Percentiles rank a stretch among this genome's conserved stretches.
phyloP scores from a whole-genome alignment of 75 land plant genomes.

The Picea glauca region DNA sequence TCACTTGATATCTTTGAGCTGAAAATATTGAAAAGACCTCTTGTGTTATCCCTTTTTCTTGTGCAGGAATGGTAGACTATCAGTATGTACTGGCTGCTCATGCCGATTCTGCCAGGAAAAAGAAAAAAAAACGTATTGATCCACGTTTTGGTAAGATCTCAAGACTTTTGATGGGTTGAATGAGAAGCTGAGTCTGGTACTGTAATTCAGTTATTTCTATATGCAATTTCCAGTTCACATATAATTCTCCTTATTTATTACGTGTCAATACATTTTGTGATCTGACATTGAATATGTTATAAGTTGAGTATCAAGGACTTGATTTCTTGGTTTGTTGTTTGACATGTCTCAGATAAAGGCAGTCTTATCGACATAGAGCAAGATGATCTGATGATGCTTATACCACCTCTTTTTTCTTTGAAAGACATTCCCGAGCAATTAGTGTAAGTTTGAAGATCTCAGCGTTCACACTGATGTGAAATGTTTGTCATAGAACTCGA shows the following conservation, averaged over 20 bases:
- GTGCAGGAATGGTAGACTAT: constrained; percentile 90
- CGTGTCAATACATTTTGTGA: background rate
- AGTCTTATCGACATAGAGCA: constrained; percentile 56
- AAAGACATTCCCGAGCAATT: constrained; percentile 83
- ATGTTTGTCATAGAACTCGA: background rate
- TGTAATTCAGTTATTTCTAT: background rate
- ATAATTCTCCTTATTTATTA: background rate
- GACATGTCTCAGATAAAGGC: constrained; percentile 35
- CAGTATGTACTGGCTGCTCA: constrained; percentile 85
- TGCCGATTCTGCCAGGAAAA: constrained; percentile 55
- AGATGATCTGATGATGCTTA: constrained; percentile 73
- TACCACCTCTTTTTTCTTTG: constrained; percentile 81
- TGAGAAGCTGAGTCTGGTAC: background rate
- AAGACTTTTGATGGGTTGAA: background rate
- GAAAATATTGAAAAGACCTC: background rate
- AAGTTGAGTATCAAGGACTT: background rate
- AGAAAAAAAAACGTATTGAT: constrained; percentile 51
- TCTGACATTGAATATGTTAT: too few relatives aligned
- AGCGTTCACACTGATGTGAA: background rate
- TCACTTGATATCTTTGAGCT: background rate
- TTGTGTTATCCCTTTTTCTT: background rate
- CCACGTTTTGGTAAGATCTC: constrained; percentile 23
- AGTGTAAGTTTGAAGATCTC: constrained; percentile 52
- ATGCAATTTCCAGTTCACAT: background rate
- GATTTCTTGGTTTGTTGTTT: background rate